Base-by-base conservation (phyloP, 2,329 filamentous ascomycete genomes). In the Polytolypa hystricis region DNA sequence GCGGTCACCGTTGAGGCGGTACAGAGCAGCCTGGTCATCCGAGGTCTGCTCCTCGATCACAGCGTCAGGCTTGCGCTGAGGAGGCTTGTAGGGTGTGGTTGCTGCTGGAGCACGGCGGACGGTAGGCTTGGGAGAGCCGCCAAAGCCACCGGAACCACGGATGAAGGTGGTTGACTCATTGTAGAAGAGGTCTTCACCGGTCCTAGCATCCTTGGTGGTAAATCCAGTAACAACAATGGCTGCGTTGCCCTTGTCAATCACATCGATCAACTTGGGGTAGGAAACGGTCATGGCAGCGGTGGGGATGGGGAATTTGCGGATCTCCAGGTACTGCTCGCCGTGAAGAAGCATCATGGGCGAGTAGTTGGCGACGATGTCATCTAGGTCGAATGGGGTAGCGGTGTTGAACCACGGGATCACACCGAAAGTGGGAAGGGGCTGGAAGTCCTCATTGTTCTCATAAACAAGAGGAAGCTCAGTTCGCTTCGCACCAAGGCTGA, bases 311-410 rank as follows among this genome's bases (percentile, higher is more conserved):
- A 79, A 93, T 62, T 89, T 85, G 57, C 80, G 78, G 54, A 98
- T 74, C 65, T 98, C 91, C 46, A 98, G 84, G 66, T 87, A 98
- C 64, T 98, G 91, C 71, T 98, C 91, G 56, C 91, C 91, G 67
- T 98, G 91, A 16, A 98, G 81, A 34, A 98, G 77, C 86, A 95
- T 95, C 85, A 94, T 95, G 43, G 87, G 89, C 25, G 77, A 85
- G 71, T 95, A 98, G 71, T 96, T 93, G 59, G 87, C 86, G 18
- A 96, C 81, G 43, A 98, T 74, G 39, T 87, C 77, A 54, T 78
- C 75, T 52, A 91, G 73, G 60, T 71, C 77, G 69, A 82, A 96
- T 18, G 89, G 84, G 42, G 78, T 68, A 47, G 82, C 72, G 42
- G 85, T 80, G 64, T 81, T 81, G 67, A 96, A 95, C 52, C 79